These are phyloP conservation scores for Trichosporon coremiiforme DNA, from an alignment of 1,284 basidiomycete genomes.

Conservation along the genomic window DNA sequence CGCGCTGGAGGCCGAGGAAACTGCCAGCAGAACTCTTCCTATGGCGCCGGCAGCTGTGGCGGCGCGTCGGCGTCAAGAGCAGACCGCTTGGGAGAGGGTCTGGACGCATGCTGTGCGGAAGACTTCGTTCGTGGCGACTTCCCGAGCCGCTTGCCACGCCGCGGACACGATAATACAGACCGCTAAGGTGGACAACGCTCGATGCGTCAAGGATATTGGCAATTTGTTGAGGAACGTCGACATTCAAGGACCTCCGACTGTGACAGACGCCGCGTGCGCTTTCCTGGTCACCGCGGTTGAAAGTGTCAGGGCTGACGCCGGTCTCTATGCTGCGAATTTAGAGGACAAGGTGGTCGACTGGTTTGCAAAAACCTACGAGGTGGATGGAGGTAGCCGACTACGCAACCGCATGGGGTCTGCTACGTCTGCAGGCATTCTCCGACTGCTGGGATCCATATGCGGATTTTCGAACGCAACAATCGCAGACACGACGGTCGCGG, in stretches of 20 bases:
- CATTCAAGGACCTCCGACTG: conserved; percentile 79
- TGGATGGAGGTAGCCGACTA: conserved; percentile 57
- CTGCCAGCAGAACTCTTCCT: conserved; percentile 24
- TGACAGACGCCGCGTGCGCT: conserved; percentile 80
- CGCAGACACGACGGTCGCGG: conserved; percentile 27
- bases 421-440: conserved; percentile 65
- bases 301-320: conserved; percentile 72
- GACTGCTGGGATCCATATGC: conserved; percentile 66
- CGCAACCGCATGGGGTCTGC: conserved; percentile 59
- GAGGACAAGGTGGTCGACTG: conserved; percentile 81
- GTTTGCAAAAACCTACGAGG: conserved; percentile 61
- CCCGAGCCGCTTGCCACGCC: conserved; percentile 78
- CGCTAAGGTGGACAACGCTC: conserved; percentile 62
- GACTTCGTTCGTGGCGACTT: conserved; percentile 65
- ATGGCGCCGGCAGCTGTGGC: conserved; percentile 30
- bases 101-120: conserved; percentile 82
- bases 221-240: conserved; percentile 74
- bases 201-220: conserved; percentile 70
- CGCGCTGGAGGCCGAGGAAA: background rate
- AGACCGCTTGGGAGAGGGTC: conserved; percentile 67
- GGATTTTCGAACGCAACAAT: conserved; percentile 52
- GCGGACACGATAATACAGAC: conserved; percentile 61
- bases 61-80: conserved; percentile 16
- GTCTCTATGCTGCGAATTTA: conserved; percentile 74
- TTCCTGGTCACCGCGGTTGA: conserved; percentile 71